These are phyloP conservation scores for Blastobotrys peoriensis DNA, from an alignment of 805 yeast species.

Conservation along the genomic window DNA sequence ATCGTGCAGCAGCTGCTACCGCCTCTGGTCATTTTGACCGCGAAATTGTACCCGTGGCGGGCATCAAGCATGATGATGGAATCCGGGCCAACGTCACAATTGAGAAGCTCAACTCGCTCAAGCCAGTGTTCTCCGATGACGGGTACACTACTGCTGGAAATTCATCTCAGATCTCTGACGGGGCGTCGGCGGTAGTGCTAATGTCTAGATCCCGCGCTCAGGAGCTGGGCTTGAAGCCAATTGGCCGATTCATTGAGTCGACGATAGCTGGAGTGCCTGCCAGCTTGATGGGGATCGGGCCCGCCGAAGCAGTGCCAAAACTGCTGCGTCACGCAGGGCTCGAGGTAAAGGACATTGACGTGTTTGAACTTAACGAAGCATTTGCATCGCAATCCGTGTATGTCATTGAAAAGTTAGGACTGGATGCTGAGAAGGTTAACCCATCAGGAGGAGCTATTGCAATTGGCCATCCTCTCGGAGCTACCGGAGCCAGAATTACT, in stretches of 20 bases:
- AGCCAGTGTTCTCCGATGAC: conserved; percentile 46
- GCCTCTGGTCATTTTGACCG: conserved; percentile 56
- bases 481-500: conserved; percentile 40
- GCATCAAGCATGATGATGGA: conserved; percentile 30
- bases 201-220: conserved; percentile 69
- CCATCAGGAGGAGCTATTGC: conserved; percentile 95
- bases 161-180: conserved; percentile 85
- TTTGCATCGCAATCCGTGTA: conserved; percentile 86
- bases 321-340: conserved; percentile 72
- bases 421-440: conserved; percentile 64
- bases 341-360: conserved; percentile 57
- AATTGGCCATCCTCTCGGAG: conserved; percentile 86
- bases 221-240: conserved; percentile 69
- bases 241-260: conserved; percentile 78
- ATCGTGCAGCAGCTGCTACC: conserved; percentile 63
- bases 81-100: conserved; percentile 26
- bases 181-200: conserved; percentile 80
- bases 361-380: conserved; percentile 83
- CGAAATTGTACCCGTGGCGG: conserved; percentile 68
- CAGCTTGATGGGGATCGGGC: conserved; percentile 82
- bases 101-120: conserved; percentile 29
- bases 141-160: conserved; percentile 92
- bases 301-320: conserved; percentile 81
- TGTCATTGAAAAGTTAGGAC: conserved; percentile 57
- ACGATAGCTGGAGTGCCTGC: conserved; percentile 89